Evolutionary conservation across 345 rosid species (phyloP), one percentile per base, ranked within the genome.

Genomic region (Clausena lansium): DNA sequence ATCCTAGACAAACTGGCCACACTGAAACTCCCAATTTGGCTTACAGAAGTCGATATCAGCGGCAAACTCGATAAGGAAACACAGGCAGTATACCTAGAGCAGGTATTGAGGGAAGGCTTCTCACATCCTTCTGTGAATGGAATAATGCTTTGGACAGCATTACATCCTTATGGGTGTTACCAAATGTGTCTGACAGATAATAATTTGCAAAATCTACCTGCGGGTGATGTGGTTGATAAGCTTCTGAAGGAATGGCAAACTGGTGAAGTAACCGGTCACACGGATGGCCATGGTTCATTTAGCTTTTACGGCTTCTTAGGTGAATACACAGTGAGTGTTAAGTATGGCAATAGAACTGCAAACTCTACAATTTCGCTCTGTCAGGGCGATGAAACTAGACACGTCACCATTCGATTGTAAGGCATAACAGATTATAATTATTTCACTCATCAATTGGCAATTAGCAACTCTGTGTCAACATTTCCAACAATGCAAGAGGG

Each of bases 121-220:
- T 95, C 98, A 4, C 97, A 92, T 74, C 97, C 93, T 36, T 83
- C 92, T 1, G 86, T 95, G 79, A 79, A 88, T n/a, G 96, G 99
- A 76, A 95, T 95, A 19, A 87, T 93, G 86, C 86, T 91, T 6
- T 95, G 98, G 99, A 88, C 97, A 0, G 98, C 99, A 32, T 85
- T 95, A 14, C 91, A 91, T 74, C 86, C 93, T 1, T 22, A 84
- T 1, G 97, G 96, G n/a, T 95, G 98, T 64, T 95, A 93, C 83
- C 86, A 85, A 69, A 93, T 92, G 98, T 93, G 99, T 83, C 86
- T 95, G 39, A 93, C 96, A 0, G 94, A 91, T 55, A 11, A 77
- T 36, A 85, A 89, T 60, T 75, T 93, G 4, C 57, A 57, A 1
- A 95, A 91, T 79, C 91, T 95, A 0, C 96, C 94, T 1, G 91